Evolutionary conservation across 2,329 filamentous ascomycete species (phyloP).

Genomic region (Thelonectria blattea): DNA sequence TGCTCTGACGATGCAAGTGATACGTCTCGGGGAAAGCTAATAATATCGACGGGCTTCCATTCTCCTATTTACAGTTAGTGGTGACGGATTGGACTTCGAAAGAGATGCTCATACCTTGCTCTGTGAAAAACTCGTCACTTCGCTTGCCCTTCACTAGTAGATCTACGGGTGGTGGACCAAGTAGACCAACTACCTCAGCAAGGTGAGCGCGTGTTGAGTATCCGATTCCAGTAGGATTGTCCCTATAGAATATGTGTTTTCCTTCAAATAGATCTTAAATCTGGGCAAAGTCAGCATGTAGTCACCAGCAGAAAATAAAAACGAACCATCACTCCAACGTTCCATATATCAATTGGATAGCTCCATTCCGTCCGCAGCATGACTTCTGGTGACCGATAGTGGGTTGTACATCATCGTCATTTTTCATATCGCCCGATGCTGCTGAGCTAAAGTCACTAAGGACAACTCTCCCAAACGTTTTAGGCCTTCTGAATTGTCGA

Average conservation of each 20-base stretch:
- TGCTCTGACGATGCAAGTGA: neutral
- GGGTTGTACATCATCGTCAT: conserved; percentile 30
- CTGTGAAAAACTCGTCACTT: conserved; percentile 23
- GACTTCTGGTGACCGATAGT: conserved; percentile 37
- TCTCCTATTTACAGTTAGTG: neutral
- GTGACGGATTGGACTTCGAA: neutral
- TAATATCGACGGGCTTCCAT: conserved; percentile 17
- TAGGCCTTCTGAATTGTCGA: neutral
- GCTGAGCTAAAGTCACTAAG: conserved; percentile 9
- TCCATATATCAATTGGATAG: conserved; percentile 34
- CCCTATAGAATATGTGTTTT: conserved; percentile 30
- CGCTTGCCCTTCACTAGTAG: conserved; percentile 16
- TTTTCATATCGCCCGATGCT: conserved; percentile 5
- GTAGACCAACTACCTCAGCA: conserved; percentile 32
- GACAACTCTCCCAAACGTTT: neutral
- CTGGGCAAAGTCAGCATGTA: neutral
- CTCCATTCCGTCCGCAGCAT: conserved; percentile 34
- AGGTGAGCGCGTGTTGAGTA: conserved; percentile 34
- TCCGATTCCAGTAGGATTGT: conserved; percentile 7
- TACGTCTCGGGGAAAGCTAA: neutral
- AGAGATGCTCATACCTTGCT: neutral
- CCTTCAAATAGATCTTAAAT: conserved; percentile 36
- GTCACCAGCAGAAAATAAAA: neutral
- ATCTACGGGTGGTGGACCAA: conserved; percentile 32
- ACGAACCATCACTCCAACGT: conserved; percentile 31